Conservation (phyloP, 164 flowering plant species). For the Saururus chinensis region DNA sequence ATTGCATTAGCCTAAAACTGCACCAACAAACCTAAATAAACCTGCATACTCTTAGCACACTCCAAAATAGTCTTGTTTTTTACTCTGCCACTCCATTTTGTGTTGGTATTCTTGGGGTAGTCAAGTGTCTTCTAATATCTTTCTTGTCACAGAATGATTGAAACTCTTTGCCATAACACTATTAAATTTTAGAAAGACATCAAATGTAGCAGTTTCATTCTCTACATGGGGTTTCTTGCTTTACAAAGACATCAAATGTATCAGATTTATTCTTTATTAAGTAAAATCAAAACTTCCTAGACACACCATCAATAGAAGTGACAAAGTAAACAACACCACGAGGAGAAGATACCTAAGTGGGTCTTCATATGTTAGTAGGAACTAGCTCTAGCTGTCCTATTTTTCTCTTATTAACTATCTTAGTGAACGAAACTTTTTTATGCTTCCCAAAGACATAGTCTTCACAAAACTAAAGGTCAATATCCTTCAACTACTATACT, state of each 20-base stretch:
- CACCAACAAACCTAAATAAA: no score
- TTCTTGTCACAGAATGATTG: not conserved
- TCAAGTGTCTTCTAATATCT: not conserved
- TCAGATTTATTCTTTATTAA: not conserved
- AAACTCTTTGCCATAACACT: not conserved
- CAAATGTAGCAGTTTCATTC: no score
- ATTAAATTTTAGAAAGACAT: no score
- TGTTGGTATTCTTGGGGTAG: not conserved
- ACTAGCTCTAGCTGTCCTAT: not conserved
- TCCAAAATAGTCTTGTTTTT: not conserved
- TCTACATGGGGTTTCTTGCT: not conserved
- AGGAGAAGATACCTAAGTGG: not conserved
- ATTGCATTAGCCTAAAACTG: not conserved
- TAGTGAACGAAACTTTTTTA: not conserved
- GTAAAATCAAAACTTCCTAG: not conserved
- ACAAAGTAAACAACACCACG: not conserved
- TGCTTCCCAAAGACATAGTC: not conserved
- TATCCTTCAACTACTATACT: no score
- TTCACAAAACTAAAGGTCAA: not conserved
- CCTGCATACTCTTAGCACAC: not conserved
- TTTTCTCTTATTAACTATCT: not conserved
- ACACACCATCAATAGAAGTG: not conserved
- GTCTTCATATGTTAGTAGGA: no score
- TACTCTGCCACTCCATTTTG: not conserved
- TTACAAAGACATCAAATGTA: not conserved